Conservation (phyloP, 2,329 filamentous ascomycete genomes). For the Helotiales sp. region DNA sequence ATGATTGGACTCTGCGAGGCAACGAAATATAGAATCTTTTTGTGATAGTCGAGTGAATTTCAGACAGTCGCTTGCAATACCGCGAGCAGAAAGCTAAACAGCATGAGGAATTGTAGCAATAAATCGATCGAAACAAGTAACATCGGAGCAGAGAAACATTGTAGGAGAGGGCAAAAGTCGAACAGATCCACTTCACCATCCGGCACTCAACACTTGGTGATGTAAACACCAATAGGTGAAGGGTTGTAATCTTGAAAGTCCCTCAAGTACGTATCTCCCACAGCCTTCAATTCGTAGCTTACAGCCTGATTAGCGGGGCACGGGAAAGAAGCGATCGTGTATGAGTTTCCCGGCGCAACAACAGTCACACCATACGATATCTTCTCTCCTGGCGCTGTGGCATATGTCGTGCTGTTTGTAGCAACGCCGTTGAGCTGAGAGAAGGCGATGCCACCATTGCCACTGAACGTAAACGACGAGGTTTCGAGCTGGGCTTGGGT, state of each 20-base stretch:
- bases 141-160: too few relatives aligned
- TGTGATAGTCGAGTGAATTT: too few relatives aligned
- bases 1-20: too few relatives aligned
- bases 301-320: conserved; percentile 60
- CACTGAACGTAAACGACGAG: conserved; percentile 59
- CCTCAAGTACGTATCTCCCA: conserved; percentile 55
- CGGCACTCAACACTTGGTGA: conserved; percentile 31
- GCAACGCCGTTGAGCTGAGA: conserved; percentile 52
- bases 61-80: neutral
- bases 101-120: too few relatives aligned
- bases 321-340: conserved; percentile 57
- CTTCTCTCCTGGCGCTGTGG: conserved; percentile 53
- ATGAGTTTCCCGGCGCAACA: conserved; percentile 53
- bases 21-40: neutral
- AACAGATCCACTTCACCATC: too few relatives aligned
- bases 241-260: conserved; percentile 70
- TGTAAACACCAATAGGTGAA: conserved; percentile 48
- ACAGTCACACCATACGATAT: conserved; percentile 49
- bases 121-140: too few relatives aligned
- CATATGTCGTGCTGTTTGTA: conserved; percentile 55
- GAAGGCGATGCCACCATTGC: conserved; percentile 59
- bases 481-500: conserved; percentile 59
- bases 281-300: conserved; percentile 55
- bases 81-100: too few relatives aligned
- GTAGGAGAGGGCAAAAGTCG: too few relatives aligned